These are phyloP conservation scores for Pontederia crassipes DNA, from an alignment of 176 grass and related monocot species.

Conservation along the genomic window DNA sequence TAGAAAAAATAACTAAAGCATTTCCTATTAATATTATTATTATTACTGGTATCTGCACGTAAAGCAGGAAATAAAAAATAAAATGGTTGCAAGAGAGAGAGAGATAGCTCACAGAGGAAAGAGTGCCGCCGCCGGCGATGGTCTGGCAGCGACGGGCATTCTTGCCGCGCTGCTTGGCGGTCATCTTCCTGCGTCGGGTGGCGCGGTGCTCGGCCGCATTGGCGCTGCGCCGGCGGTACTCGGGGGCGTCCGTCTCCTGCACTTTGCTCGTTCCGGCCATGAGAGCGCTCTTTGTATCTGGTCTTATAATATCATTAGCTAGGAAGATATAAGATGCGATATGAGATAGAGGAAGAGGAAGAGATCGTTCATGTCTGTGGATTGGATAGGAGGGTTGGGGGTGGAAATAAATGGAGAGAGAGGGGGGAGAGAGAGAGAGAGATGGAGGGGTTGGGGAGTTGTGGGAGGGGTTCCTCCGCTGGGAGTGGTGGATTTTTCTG, in stretches of 20 bases:
- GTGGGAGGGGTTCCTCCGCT: neutral
- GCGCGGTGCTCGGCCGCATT: slow-evolving; percentile 11
- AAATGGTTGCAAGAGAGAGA: too few species aligned
- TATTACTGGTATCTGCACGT: neutral
- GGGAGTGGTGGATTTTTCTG: slow-evolving; percentile 44
- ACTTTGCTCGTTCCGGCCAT: slow-evolving; percentile 9
- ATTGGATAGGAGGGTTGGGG: slow-evolving; percentile 1
- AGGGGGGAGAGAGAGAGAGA: neutral
- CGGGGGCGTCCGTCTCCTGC: neutral
- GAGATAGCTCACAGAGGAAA: slow-evolving; percentile 2
- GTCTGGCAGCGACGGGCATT: neutral
- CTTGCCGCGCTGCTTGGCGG: slow-evolving; percentile 7
- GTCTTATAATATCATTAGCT: neutral
- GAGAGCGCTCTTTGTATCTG: neutral
- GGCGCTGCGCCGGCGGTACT: neutral
- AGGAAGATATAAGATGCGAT: neutral
- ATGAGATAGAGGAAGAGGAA: neutral
- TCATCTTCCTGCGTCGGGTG: slow-evolving; percentile 12
- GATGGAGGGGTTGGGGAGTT: neutral
- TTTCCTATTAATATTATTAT: too few species aligned
- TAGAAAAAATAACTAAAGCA: too few species aligned
- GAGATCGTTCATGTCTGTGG: neutral
- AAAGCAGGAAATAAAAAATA: neutral
- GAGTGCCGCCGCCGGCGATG: neutral
- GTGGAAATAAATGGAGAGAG: slow-evolving; percentile 7